Evolutionary conservation across 2,329 filamentous ascomycete genomes (phyloP), one percentile per base, ranked within the genome.

Genomic region (Ploettnerulaceae sp.): DNA sequence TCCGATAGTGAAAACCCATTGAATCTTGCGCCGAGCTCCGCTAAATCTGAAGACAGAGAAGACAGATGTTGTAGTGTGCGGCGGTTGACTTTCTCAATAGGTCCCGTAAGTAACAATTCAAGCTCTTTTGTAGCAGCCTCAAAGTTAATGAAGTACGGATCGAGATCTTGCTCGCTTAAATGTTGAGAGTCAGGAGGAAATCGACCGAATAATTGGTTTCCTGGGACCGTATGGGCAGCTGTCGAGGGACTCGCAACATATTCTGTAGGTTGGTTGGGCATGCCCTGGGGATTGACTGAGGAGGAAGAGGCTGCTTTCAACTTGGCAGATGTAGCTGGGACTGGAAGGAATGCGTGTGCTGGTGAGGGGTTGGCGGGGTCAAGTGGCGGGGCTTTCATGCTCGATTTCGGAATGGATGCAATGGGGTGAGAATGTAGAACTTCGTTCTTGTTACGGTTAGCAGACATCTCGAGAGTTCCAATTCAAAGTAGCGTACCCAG

Each of bases 1-100:
- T 98, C 93, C 0, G 90, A 96, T 1, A 98, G 74, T 0, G 94
- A 94, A 66, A 98, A 98, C 1, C 87, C 93, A 61, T 98, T 98
- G 67, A 93, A 97, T 51, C 89, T 80, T n/a, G 90, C 93, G 6
- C 93, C 93, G 7, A 98, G 75, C 62, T 98, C 93, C 57, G 89
- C 89, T 51, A 97, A 76, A 64, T 98, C 93, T 4, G 89, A 78
- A 2, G 89, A 89, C 38, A 96, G 72, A 4, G 85, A 82, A 11
- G 87, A 87, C 7, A 97, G 69, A 61, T 98, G 93, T 51, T 82
- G 87, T 5, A 98, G 71, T 5, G 90, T 89, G 26, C 93, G 80
- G 24, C 91, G 81, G 61, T 97, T 98, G 52, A 96, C 89, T 66
- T 95, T 96, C 65, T 98, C 94, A 73, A 98, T 95, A 5, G 89